Conservation (phyloP, 805 yeast genomes). For the Ogataea wickerhamii region DNA sequence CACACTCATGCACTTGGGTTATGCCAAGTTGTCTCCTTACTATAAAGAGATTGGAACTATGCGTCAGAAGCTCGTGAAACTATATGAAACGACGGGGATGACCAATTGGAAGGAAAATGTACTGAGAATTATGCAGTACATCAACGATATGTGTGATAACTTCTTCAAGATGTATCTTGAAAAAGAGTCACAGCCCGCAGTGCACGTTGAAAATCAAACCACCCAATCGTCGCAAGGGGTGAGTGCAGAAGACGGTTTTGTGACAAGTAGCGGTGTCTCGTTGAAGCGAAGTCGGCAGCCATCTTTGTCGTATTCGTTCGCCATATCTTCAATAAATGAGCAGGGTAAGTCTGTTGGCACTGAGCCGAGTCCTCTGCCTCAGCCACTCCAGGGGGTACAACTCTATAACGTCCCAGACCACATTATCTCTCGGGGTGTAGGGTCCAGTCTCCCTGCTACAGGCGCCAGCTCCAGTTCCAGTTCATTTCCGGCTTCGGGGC, state of each 20-base stretch:
- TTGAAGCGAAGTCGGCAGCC: conserved; percentile 1
- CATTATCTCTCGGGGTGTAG: conserved; percentile 1
- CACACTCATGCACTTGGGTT: conserved; percentile 44
- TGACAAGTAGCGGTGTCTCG: neutral
- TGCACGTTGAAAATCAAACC: neutral
- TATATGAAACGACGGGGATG: conserved; percentile 27
- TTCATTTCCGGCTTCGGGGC: neutral
- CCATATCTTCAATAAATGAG: conserved; percentile 14
- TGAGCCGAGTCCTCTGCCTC: conserved; percentile 5
- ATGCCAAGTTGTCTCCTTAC: conserved; percentile 27
- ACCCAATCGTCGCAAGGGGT: neutral
- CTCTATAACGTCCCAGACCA: conserved; percentile 23
- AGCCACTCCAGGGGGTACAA: conserved; percentile 13
- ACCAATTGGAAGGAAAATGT: conserved; percentile 30
- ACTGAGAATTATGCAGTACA: conserved; percentile 29
- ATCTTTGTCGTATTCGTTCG: neutral
- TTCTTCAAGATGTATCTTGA: conserved; percentile 24
- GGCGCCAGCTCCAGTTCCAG: conserved; percentile 1
- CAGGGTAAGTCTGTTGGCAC: conserved; percentile 4
- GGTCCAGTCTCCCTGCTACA: neutral
- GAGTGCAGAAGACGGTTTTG: neutral
- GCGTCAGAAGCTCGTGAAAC: conserved; percentile 28
- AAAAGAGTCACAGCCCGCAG: conserved; percentile 2
- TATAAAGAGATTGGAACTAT: conserved; percentile 25
- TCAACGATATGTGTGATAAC: conserved; percentile 31